These are phyloP conservation scores for Circinella minor DNA, from an alignment of 371 early-diverging fungal species.

Conservation along the genomic window DNA sequence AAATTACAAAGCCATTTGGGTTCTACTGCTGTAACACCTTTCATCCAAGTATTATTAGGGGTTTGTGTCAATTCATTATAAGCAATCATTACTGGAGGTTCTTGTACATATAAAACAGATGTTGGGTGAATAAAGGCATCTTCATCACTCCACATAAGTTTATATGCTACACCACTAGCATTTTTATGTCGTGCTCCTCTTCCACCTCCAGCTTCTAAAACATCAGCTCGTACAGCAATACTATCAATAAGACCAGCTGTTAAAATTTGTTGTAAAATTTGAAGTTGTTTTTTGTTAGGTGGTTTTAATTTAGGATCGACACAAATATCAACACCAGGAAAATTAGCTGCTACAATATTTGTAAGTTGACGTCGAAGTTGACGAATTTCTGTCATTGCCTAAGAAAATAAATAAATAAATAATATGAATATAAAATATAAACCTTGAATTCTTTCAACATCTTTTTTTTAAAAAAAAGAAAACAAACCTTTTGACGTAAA, in stretches of 20 bases:
- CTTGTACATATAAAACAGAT: constrained; percentile 66
- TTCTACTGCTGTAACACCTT: constrained; percentile 80
- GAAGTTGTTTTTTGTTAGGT: constrained; percentile 69
- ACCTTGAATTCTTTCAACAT: too few species aligned
- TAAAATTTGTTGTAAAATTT: constrained; percentile 83
- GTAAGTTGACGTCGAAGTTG: constrained; percentile 89
- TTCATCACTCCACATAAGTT: constrained; percentile 82
- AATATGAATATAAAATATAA: background rate
- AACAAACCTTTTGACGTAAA: constrained; percentile 75
- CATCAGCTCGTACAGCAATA: constrained; percentile 81
- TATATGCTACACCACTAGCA: constrained; percentile 66
- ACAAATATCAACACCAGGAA: constrained; percentile 59
- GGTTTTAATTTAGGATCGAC: constrained; percentile 75
- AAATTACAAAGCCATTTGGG: constrained; percentile 80
- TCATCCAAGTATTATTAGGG: constrained; percentile 67
- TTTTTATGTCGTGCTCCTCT: constrained; percentile 48
- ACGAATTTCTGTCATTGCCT: constrained; percentile 91
- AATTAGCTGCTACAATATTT: constrained; percentile 73
- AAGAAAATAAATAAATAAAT: background rate
- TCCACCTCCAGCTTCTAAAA: constrained; percentile 64
- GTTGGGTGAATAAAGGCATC: constrained; percentile 79
- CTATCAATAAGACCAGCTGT: constrained; percentile 91
- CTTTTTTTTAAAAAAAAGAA: too few species aligned
- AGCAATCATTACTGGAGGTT: constrained; percentile 81
- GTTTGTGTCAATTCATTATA: constrained; percentile 68